A percentile compares a stretch with the other conserved stretches of the same genome.
These are phyloP conservation scores for Rhynchospora breviuscula DNA, from an alignment of 176 grass and related monocot species.

Conservation along the genomic window DNA sequence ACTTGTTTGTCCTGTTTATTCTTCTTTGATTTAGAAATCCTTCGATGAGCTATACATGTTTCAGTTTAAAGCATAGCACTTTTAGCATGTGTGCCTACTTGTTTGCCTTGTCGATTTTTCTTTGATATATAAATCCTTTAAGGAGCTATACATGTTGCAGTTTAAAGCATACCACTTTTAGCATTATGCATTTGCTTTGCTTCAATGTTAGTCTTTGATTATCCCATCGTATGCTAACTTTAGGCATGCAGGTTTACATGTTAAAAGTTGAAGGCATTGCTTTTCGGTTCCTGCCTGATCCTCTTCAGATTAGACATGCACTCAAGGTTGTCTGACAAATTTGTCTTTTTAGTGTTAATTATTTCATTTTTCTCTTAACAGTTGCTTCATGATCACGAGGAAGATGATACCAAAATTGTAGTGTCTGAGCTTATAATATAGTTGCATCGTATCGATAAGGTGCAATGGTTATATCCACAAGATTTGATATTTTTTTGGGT, in stretches of 20 bases:
- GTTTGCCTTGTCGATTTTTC: background rate
- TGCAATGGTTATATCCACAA: background rate
- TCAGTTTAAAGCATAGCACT: background rate
- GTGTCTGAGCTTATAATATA: background rate
- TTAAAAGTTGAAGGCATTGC: constrained; percentile 96
- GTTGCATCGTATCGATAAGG: background rate
- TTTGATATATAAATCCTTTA: background rate
- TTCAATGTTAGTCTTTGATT: constrained; percentile 1
- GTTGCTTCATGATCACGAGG: background rate
- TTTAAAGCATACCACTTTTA: background rate
- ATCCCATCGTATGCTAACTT: background rate
- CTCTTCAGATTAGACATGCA: constrained; percentile 96
- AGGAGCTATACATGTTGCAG: background rate
- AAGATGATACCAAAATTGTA: background rate
- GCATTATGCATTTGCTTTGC: background rate
- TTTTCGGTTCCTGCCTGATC: constrained; percentile 87
- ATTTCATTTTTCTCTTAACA: constrained; percentile 3
- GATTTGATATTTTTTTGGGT: background rate
- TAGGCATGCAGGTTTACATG: constrained; percentile 72
- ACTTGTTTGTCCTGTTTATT: background rate
- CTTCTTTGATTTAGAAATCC: background rate
- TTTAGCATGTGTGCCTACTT: background rate
- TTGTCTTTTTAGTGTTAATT: constrained; percentile 7
- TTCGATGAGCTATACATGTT: background rate
- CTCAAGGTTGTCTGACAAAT: constrained; percentile 46